Conservation (phyloP, 768 basidiomycete genomes). For the Boletus sp. region DNA sequence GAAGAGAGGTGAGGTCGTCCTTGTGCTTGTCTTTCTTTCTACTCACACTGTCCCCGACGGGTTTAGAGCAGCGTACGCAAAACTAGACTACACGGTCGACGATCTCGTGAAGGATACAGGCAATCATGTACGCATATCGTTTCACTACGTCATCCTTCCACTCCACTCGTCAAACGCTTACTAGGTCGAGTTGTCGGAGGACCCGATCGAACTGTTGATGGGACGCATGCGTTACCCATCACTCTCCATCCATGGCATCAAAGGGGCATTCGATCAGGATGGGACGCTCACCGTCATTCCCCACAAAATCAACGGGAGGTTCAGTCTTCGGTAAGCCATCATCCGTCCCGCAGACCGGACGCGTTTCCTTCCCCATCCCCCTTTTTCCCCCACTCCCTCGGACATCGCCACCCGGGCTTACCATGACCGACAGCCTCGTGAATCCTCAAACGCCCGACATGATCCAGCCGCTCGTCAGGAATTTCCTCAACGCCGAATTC, state of each 20-base stretch:
- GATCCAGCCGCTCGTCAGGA: background rate
- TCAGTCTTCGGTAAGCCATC: background rate
- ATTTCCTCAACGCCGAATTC: background rate
- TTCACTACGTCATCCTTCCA: background rate
- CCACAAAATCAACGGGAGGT: background rate
- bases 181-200: constrained; percentile 4
- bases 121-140: background rate
- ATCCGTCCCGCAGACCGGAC: background rate
- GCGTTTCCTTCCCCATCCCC: too few species aligned
- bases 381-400: background rate
- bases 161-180: background rate
- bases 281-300: background rate
- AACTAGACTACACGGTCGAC: background rate
- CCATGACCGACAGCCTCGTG: background rate
- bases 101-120: constrained; percentile 5
- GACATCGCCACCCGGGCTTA: background rate
- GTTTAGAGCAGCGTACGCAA: background rate
- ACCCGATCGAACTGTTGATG: background rate
- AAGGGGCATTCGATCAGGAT: background rate
- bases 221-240: constrained; percentile 5
- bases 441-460: background rate
- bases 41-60: background rate
- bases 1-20: background rate
- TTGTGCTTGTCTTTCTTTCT: background rate
- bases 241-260: constrained; percentile 3